Evolutionary conservation across 1,139 yeast genomes (phyloP), one percentile per base, ranked within the genome.

Genomic region (Taphrina communis): DNA sequence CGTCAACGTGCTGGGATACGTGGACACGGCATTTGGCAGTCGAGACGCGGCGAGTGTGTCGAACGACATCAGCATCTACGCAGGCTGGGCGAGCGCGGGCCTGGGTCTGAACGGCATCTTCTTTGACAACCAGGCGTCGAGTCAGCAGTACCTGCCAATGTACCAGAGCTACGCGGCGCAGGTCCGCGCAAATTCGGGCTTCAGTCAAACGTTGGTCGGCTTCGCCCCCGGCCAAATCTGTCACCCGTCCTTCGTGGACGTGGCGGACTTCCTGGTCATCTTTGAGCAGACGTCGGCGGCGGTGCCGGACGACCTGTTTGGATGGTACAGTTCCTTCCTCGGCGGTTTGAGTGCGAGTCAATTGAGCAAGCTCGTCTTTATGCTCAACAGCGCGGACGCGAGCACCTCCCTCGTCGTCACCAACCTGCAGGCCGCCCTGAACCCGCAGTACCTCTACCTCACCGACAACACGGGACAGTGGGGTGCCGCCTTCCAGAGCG

Each of bases 181-280:
- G 42, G 53, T 58, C 35, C n/a, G 52, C 14, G 6, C 42, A 7
- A 58, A 58, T 31, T n/a, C 62, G 6, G 52, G 52, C 51, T 58
- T 58, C 53, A 21, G 14, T 14, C 9, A 2, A 5, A 36, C 50
- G 17, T 5, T 58, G 25, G 62, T 58, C 42, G 62, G 62, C 0
- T 44, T 44, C 42, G 62, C 53, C 1, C 62, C 62, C 2, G 62
- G 62, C 14, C 48, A 31, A 4, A 14, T 58, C 44, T 58, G 62
- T 19, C 31, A 42, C 42, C 62, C 62, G 41, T 25, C 36, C 9
- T 58, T 25, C 21, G 52, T 58, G 21, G 62, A 58, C 31, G 17
- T 58, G 36, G 62, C 62, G n/a, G 62, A 58, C 62, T 58, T 58
- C 46, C 41, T 58, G n/a, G 62, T 58, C 42, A 31, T 58, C 7